Evolutionary conservation across 768 basidiomycete genomes (phyloP).

Genomic region (Cystobasidium tubakii): DNA sequence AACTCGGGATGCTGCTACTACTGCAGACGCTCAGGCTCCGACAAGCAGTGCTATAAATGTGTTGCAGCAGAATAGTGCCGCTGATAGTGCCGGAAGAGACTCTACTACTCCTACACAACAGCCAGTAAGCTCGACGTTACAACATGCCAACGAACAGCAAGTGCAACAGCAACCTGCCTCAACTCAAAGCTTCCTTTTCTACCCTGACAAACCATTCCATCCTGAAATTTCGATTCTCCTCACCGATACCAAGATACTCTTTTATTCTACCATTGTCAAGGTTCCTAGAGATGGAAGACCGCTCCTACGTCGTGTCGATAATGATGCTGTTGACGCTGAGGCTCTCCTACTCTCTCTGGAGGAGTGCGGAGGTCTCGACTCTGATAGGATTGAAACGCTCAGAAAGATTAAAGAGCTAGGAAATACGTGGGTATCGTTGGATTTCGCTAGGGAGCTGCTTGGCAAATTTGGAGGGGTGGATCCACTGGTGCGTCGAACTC

Average conservation of each 20-base stretch:
- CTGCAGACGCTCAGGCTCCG: not conserved
- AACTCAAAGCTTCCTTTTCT: slow-evolving; percentile 34
- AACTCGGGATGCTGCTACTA: not conserved
- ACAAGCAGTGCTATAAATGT: not conserved
- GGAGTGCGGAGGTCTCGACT: not conserved
- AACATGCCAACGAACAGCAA: not conserved
- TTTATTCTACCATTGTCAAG: slow-evolving; percentile 14
- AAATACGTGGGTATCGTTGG: slow-evolving; percentile 31
- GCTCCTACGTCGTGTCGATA: slow-evolving; percentile 25
- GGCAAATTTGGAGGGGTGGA: slow-evolving; percentile 17
- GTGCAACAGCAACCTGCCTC: not conserved
- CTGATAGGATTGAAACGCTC: slow-evolving; percentile 14
- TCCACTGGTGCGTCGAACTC: slow-evolving; percentile 4
- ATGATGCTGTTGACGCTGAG: slow-evolving; percentile 32
- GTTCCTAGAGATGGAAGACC: not conserved
- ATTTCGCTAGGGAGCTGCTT: slow-evolving; percentile 19
- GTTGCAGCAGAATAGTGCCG: not conserved
- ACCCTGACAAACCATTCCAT: slow-evolving; percentile 32
- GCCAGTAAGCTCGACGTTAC: not conserved
- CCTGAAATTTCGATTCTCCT: slow-evolving; percentile 30
- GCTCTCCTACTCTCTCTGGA: slow-evolving; percentile 5
- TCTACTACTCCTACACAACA: not conserved
- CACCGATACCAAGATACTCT: slow-evolving; percentile 32
- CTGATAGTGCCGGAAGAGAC: not conserved
- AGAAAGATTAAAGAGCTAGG: slow-evolving; percentile 6